Evolutionary conservation across 108 stramenopile species (phyloP), one percentile per base, ranked within the genome.

Genomic region (Discostella pseudostelligera): DNA sequence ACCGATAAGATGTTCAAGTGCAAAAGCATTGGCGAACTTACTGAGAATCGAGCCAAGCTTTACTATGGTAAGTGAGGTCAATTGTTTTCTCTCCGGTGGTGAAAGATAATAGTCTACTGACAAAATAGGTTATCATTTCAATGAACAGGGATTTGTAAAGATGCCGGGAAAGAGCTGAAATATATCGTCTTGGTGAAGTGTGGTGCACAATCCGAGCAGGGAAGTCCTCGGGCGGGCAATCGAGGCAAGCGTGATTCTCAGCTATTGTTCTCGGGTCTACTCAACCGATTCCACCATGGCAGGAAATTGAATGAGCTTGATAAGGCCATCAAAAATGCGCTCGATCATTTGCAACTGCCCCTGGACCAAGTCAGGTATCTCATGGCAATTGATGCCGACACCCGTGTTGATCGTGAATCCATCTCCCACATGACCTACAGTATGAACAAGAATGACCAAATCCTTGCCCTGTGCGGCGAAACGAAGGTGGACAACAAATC

Each of bases 191-290:
- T 84, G 32, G 78, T 84, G 1, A 84, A 84, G 58, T 69, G 73
- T 63, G 83, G 83, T 28, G 11, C 62, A 6, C 28, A 62, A 3
- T 69, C 57, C 24, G 83, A 84, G 61, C 67, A 78, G 19, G 78
- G 69, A 3, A 63, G 55, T 39, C n/a, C 74, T 24, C 51, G 71
- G 17, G 72, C 83, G 14, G 83, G 83, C 36, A 84, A 84, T 70
- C 65, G 83, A 11, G 83, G 83, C 11, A 84, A 84, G 62, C 72
- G 83, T 21, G 83, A 84, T 51, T 84, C 83, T 20, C 83, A 84
- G 69, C 69, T 84, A 1, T 57, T 84, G 16, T 65, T 75, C 40
- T 64, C 74, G 4, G 83, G 83, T 12, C 43, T 84, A 11, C 64
- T 84, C 37, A 84, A 84, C 50, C 55, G 83, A 21, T 69, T 84